phyloP scores from a whole-genome alignment of 202 grass and related monocot species.

The Saccharum hybrid region DNA sequence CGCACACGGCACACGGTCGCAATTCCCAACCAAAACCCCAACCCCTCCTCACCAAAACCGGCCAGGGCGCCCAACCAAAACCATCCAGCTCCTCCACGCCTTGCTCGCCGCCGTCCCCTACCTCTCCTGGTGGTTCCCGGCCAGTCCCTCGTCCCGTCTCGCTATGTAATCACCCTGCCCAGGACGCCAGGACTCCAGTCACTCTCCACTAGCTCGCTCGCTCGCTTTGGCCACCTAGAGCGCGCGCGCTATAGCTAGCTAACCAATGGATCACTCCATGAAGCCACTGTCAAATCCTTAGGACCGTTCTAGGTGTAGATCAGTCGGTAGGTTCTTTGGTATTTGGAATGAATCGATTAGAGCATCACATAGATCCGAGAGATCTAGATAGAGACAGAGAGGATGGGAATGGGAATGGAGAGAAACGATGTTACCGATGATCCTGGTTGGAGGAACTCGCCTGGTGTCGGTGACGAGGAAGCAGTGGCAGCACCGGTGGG shows the following conservation, averaged over 20 bases:
- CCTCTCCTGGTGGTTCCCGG: not conserved
- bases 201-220: not conserved
- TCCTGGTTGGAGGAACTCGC: no score
- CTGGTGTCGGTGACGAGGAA: no score
- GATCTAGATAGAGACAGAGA: no score
- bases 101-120: not conserved
- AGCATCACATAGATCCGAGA: no score
- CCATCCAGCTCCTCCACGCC: slow-evolving; percentile 21
- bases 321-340: no score
- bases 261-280: slow-evolving; percentile 21
- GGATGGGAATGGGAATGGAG: no score
- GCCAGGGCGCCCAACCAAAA: slow-evolving; percentile 26
- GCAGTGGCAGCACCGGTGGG: no score
- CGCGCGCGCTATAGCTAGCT: not conserved
- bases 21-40: slow-evolving; percentile 54
- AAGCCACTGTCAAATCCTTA: not conserved
- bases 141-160: not conserved
- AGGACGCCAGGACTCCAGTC: not conserved
- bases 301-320: no score
- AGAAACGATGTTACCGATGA: no score
- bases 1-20: not conserved
- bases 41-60: slow-evolving; percentile 46
- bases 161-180: slow-evolving; percentile 13
- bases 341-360: no score
- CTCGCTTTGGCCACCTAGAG: not conserved